Evolutionary conservation across 345 rosid genomes (phyloP).

Genomic region (Pseudoturritis turrita): DNA sequence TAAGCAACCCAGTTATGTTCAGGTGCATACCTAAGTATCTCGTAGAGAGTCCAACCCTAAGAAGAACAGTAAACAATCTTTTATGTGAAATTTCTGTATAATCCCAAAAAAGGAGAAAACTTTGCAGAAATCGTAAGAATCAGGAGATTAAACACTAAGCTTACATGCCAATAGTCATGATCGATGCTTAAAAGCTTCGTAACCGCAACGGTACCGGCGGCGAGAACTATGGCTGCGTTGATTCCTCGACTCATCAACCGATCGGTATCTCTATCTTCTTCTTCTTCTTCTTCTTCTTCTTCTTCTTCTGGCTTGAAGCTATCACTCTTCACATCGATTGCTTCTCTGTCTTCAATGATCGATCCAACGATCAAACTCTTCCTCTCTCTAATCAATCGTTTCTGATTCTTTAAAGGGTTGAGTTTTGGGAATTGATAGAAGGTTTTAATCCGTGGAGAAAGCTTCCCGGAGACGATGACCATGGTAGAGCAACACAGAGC

Average conservation of each 20-base stretch:
- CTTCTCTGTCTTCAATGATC: constrained; percentile 51
- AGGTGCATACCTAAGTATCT: constrained; percentile 75
- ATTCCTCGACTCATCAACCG: constrained; percentile 49
- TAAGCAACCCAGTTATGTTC: constrained; percentile 94
- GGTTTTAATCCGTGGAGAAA: constrained; percentile 10
- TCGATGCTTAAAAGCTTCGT: constrained; percentile 72
- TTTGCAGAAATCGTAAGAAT: not conserved
- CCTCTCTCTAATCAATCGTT: constrained; percentile 14
- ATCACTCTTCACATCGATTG: constrained; percentile 26
- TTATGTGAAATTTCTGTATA: not conserved
- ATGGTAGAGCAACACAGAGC: constrained; percentile 2
- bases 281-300: constrained; percentile 13
- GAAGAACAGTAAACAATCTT: not conserved
- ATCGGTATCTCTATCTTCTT: constrained; percentile 22
- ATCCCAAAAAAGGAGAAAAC: constrained; percentile 1
- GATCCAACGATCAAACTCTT: constrained; percentile 43
- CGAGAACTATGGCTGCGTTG: constrained; percentile 79
- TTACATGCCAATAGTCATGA: constrained; percentile 97
- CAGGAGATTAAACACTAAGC: constrained; percentile 13
- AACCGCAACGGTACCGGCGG: constrained; percentile 71
- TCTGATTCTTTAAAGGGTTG: constrained; percentile 4
- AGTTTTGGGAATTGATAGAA: not conserved
- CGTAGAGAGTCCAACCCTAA: constrained; percentile 95
- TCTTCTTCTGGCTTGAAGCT: constrained; percentile 20
- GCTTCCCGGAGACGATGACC: not conserved